A percentile compares a stretch with the other conserved stretches of the same genome.
phyloP scores from a whole-genome alignment of 768 basidiomycete species.

The Mycena albidolilacea region DNA sequence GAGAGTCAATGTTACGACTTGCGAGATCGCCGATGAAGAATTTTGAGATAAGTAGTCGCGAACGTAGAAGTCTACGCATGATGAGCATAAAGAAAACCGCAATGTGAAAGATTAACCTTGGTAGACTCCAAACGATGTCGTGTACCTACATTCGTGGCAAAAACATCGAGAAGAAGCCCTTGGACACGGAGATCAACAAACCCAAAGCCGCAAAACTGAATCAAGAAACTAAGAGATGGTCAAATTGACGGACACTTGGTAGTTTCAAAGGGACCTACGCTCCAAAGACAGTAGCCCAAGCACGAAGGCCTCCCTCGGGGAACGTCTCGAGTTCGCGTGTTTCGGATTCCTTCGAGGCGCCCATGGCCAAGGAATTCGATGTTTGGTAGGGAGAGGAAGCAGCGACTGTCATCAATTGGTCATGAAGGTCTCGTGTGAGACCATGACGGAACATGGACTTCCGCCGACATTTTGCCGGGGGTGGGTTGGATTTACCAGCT shows the following conservation, averaged over 20 bases:
- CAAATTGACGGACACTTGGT: background rate
- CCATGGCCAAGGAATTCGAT: background rate
- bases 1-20: background rate
- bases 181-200: background rate
- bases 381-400: background rate
- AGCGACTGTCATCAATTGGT: background rate
- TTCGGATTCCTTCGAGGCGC: background rate
- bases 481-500: too few species aligned
- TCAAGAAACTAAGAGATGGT: background rate
- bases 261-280: background rate
- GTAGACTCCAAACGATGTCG: background rate
- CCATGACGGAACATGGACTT: too few species aligned
- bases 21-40: background rate
- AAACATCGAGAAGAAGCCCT: background rate
- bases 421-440: too few species aligned
- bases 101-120: background rate
- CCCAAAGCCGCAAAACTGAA: background rate
- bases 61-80: background rate
- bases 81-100: background rate
- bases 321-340: background rate
- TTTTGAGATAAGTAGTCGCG: background rate
- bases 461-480: too few species aligned
- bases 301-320: background rate
- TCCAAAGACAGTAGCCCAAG: background rate
- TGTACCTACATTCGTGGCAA: background rate